Conservation (phyloP, 768 basidiomycete genomes). For the Mycena leptocephala region DNA sequence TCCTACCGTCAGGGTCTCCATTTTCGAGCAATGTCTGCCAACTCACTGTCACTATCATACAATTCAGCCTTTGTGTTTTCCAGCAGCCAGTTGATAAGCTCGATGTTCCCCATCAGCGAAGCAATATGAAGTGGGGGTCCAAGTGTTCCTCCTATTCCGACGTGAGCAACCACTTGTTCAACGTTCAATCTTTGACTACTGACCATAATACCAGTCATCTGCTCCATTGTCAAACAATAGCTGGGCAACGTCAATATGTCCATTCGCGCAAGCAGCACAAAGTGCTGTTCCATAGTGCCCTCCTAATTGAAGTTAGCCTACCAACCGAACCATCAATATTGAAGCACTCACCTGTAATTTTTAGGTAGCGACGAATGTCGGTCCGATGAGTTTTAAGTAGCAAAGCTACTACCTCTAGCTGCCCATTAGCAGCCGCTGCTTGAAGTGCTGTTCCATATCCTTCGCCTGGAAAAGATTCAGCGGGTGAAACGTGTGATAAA, state of each 20-base stretch:
- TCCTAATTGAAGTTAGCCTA: not conserved
- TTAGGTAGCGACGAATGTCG: not conserved
- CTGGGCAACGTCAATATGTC: not conserved
- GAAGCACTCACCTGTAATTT: not conserved
- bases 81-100: not conserved
- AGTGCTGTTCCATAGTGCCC: conserved; percentile 1
- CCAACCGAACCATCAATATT: not conserved
- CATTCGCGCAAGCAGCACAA: not conserved
- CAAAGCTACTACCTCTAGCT: not conserved
- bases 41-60: not conserved
- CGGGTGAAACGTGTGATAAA: not conserved
- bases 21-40: not conserved
- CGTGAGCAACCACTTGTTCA: not conserved
- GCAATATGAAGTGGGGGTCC: conserved; percentile 13
- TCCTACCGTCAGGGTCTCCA: not conserved
- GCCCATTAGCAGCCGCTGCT: not conserved
- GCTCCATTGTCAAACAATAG: not conserved
- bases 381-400: not conserved
- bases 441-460: not conserved
- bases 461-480: not conserved
- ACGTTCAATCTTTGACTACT: not conserved
- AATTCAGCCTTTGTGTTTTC: not conserved
- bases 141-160: not conserved
- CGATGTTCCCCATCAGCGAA: not conserved
- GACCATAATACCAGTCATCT: not conserved